Conservation (phyloP, 2,329 filamentous ascomycete species). For the Neophaeococcomyces mojaviensis region DNA sequence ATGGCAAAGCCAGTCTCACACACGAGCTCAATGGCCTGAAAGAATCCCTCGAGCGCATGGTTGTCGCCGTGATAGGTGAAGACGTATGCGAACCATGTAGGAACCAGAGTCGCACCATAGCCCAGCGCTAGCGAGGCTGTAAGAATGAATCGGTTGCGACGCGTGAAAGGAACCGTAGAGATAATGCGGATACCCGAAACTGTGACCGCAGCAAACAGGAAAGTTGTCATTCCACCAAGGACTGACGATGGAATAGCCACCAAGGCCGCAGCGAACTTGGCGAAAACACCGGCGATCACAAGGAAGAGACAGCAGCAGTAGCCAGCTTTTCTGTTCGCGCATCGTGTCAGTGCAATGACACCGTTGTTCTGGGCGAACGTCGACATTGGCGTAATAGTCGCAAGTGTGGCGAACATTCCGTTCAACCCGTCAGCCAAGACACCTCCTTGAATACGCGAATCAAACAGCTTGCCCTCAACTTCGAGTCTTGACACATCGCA, state of each 20-base stretch:
- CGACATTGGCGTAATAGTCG: constrained; percentile 61
- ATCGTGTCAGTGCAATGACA: constrained; percentile 60
- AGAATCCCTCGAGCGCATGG: constrained; percentile 57
- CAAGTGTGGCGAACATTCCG: constrained; percentile 54
- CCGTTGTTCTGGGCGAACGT: constrained; percentile 64
- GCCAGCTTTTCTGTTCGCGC: constrained; percentile 60
- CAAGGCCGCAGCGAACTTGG: constrained; percentile 62
- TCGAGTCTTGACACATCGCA: constrained; percentile 59
- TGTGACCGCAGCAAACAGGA: constrained; percentile 60
- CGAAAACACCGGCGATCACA: constrained; percentile 61
- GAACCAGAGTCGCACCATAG: constrained; percentile 45
- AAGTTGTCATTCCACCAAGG: constrained; percentile 49
- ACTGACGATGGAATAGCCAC: constrained; percentile 54
- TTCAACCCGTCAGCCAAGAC: constrained; percentile 61
- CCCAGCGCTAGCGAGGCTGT: constrained; percentile 55
- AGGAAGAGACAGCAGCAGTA: constrained; percentile 61
- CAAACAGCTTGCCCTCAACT: constrained; percentile 57
- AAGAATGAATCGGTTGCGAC: constrained; percentile 60
- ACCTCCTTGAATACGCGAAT: constrained; percentile 62
- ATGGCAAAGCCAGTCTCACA: constrained; percentile 59
- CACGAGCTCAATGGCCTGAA: constrained; percentile 52
- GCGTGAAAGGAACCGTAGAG: constrained; percentile 53
- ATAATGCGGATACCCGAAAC: constrained; percentile 61
- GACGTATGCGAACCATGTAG: constrained; percentile 38
- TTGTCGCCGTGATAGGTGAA: constrained; percentile 47